Evolutionary conservation across 345 rosid species (phyloP).

Genomic region (Aethionema arabicum): DNA sequence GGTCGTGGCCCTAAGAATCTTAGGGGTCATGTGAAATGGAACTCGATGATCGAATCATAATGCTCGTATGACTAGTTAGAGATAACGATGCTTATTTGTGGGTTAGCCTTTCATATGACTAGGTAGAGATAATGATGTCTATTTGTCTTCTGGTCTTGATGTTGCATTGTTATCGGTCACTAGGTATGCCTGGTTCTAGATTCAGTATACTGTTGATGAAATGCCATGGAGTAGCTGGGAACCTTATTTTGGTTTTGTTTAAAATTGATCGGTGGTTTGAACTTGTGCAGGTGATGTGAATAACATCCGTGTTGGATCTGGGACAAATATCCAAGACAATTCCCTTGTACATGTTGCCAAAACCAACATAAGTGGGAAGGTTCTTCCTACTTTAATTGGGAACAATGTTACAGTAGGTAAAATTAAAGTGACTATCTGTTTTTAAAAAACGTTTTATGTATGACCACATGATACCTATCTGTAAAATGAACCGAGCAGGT

Average conservation of each 20-base stretch:
- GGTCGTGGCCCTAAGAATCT: too few relatives aligned
- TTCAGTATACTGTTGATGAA: constrained; percentile 6
- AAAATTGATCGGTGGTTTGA: constrained; percentile 9
- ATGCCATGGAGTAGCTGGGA: neutral
- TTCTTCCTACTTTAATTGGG: constrained; percentile 77
- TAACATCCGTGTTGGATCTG: constrained; percentile 74
- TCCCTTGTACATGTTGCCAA: constrained; percentile 97
- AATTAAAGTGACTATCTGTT: constrained; percentile 22
- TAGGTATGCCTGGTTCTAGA: neutral
- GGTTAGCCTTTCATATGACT: constrained; percentile 1
- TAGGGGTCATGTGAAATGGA: too few relatives aligned
- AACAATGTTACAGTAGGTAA: constrained; percentile 96
- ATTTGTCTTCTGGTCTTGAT: neutral
- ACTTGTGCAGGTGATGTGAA: constrained; percentile 75
- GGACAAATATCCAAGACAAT: constrained; percentile 97
- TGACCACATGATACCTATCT: neutral
- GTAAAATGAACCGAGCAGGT: constrained; percentile 46
- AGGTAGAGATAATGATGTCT: neutral
- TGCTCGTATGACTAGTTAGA: neutral
- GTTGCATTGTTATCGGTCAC: neutral
- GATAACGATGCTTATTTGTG: neutral
- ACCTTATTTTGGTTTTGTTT: neutral
- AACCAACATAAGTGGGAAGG: constrained; percentile 83
- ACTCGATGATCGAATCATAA: too few relatives aligned
- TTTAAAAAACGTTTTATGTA: neutral